phyloP scores from a whole-genome alignment of 768 basidiomycete genomes.

The Boletus edulis region DNA sequence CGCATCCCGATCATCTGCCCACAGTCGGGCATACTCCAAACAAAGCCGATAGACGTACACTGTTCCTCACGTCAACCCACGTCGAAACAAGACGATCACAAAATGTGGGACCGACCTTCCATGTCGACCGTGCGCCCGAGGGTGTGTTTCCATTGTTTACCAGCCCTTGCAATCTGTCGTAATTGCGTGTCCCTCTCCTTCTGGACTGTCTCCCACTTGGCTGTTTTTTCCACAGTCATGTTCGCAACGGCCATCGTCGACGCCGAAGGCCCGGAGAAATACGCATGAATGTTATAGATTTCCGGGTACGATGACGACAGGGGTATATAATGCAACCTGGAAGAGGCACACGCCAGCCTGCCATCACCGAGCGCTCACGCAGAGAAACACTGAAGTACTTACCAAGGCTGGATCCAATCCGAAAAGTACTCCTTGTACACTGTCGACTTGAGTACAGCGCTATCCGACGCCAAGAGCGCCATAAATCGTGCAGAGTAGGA shows the following conservation, averaged over 20 bases:
- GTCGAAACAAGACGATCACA: background rate
- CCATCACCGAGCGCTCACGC: background rate
- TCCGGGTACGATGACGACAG: constrained; percentile 84
- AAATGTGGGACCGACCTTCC: constrained; percentile 63
- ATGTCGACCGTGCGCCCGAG: constrained; percentile 84
- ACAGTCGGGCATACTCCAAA: constrained; percentile 84
- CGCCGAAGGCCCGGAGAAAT: constrained; percentile 82
- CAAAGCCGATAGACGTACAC: constrained; percentile 87
- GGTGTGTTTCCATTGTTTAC: constrained; percentile 89
- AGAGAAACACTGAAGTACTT: constrained; percentile 18
- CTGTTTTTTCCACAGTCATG: constrained; percentile 38
- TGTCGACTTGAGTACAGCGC: constrained; percentile 85
- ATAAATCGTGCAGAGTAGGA: constrained; percentile 91
- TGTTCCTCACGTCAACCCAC: constrained; percentile 25
- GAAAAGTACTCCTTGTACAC: constrained; percentile 90
- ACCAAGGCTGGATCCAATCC: constrained; percentile 93
- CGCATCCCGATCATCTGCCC: constrained; percentile 78
- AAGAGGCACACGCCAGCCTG: background rate
- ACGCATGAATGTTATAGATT: constrained; percentile 91
- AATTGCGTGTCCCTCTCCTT: constrained; percentile 70
- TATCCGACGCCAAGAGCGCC: constrained; percentile 82
- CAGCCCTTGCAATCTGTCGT: constrained; percentile 82
- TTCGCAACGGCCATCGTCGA: constrained; percentile 55
- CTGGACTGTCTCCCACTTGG: constrained; percentile 31
- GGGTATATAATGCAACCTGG: constrained; percentile 93